phyloP scores from a whole-genome alignment of 352 stramenopile species.

The Globisporangium lucens region DNA sequence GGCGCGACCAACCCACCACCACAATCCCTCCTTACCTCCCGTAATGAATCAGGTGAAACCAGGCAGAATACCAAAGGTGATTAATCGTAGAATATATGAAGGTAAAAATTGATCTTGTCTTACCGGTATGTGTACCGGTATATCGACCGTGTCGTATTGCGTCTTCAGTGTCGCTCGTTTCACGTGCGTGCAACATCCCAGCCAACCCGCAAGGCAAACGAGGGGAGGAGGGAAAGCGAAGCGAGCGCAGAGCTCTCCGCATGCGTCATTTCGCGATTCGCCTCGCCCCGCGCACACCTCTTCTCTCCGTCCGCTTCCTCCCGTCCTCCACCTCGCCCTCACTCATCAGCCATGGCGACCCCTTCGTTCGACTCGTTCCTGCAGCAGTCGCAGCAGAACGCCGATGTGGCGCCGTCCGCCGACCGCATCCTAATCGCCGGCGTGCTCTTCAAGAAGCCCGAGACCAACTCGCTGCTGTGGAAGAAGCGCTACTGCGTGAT shows the following conservation, averaged over 20 bases:
- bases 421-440: constrained; percentile 58
- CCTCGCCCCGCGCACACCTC: constrained; percentile 8
- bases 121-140: background rate
- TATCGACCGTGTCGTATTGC: background rate
- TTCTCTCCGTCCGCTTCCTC: background rate
- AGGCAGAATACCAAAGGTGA: too few species aligned
- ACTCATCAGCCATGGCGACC: constrained; percentile 14
- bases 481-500: constrained; percentile 88
- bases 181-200: background rate
- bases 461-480: constrained; percentile 83
- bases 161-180: background rate
- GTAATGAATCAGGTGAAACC: background rate
- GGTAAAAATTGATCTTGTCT: too few species aligned
- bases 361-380: constrained; percentile 54
- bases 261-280: constrained; percentile 22
- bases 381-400: constrained; percentile 44
- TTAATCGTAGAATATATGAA: too few species aligned
- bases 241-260: background rate
- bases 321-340: background rate
- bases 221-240: background rate
- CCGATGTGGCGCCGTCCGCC: constrained; percentile 16
- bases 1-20: background rate
- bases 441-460: constrained; percentile 79
- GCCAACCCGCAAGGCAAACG: background rate
- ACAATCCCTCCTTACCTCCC: background rate